These are phyloP conservation scores for Arthrobotrys iridis DNA, from an alignment of 2,329 filamentous ascomycete genomes.

Conservation along the genomic window DNA sequence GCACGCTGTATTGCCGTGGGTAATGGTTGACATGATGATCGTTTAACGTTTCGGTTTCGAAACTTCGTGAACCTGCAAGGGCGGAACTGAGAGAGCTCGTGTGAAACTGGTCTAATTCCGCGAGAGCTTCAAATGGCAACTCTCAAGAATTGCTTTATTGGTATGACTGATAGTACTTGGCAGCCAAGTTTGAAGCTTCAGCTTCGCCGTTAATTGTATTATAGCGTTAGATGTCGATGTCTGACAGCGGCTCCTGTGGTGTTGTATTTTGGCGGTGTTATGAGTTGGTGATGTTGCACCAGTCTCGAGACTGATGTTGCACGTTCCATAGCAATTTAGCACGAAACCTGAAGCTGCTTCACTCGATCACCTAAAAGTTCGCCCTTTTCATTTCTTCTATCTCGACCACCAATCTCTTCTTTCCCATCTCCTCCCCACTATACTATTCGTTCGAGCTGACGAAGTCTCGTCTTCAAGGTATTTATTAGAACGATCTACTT, in stretches of 20 bases:
- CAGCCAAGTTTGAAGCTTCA: too few species aligned
- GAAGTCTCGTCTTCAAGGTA: background rate
- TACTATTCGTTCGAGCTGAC: background rate
- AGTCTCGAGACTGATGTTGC: too few species aligned
- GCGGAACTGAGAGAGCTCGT: too few species aligned
- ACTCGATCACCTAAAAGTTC: background rate
- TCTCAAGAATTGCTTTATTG: too few species aligned
- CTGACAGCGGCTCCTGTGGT: background rate
- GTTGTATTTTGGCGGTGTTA: constrained; percentile 5
- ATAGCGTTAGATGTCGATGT: too few species aligned
- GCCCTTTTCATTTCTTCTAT: background rate
- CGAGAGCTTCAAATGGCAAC: too few species aligned
- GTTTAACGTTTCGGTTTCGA: too few species aligned
- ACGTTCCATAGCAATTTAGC: background rate
- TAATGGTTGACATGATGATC: background rate
- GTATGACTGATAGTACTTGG: too few species aligned
- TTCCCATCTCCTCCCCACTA: background rate
- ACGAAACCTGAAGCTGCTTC: background rate
- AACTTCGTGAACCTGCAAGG: too few species aligned
- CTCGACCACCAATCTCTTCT: background rate
- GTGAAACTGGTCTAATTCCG: too few species aligned
- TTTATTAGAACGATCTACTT: background rate
- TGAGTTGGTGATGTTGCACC: constrained; percentile 14
- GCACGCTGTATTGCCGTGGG: background rate
- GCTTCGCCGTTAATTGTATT: too few species aligned